A percentile compares a stretch with the other conserved stretches of the same genome.
Evolutionary conservation across 441 rosid species (phyloP).

Genomic region (Adansonia gregorii): DNA sequence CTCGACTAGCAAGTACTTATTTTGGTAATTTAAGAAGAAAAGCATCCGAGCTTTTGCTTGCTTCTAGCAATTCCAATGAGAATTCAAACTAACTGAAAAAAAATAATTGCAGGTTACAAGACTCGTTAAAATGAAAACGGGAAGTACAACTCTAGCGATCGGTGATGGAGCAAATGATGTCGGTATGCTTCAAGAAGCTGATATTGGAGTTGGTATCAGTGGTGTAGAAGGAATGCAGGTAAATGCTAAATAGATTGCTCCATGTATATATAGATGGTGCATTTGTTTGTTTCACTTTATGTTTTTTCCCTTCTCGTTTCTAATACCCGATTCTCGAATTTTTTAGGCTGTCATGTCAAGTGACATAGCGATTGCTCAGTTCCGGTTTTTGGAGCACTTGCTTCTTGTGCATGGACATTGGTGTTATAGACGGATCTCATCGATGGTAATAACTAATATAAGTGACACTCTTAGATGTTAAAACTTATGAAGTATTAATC

Average conservation of each 20-base stretch:
- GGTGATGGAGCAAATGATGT: constrained; percentile 98
- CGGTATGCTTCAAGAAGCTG: constrained; percentile 99
- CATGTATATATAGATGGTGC: constrained; percentile 14
- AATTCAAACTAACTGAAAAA: constrained; percentile 24
- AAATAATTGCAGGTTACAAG: constrained; percentile 65
- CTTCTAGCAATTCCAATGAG: constrained; percentile 16
- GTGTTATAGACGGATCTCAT: constrained; percentile 93
- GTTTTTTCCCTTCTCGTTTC: constrained; percentile 20
- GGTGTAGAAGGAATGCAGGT: constrained; percentile 98
- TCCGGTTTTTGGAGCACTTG: constrained; percentile 79
- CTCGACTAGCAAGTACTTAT: not conserved
- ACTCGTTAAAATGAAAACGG: constrained; percentile 68
- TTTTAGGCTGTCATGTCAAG: constrained; percentile 93
- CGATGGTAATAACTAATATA: constrained; percentile 59
- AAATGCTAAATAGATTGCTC: constrained; percentile 16
- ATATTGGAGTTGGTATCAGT: constrained; percentile 89
- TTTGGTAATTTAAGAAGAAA: constrained; percentile 18
- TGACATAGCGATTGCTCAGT: constrained; percentile 85
- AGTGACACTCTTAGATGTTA: not conserved
- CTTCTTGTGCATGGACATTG: constrained; percentile 95
- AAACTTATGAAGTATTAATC: not conserved
- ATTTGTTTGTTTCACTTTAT: constrained; percentile 11
- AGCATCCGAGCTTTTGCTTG: constrained; percentile 19
- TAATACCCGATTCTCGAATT: constrained; percentile 12
- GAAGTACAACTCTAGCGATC: constrained; percentile 73